Evolutionary conservation across 2,329 filamentous ascomycete genomes (phyloP).

Genomic region (Fusarium stilboides): DNA sequence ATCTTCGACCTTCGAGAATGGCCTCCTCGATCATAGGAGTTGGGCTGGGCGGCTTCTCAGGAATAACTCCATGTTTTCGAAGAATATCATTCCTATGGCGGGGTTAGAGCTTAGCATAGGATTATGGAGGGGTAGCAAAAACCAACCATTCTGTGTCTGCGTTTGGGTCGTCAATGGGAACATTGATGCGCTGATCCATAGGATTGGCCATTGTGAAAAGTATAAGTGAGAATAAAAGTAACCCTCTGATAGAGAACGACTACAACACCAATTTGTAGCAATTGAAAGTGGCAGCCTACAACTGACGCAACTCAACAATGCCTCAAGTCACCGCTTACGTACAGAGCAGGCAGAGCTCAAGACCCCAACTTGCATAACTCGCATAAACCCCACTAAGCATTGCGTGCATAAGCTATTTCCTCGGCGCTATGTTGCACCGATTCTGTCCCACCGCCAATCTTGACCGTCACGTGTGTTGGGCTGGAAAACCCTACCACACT

Average conservation of each 20-base stretch:
- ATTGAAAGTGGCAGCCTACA: constrained; percentile 36
- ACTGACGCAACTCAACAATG: constrained; percentile 25
- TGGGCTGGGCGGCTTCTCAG: constrained; percentile 96
- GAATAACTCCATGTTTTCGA: constrained; percentile 95
- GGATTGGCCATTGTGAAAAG: constrained; percentile 70
- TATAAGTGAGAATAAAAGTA: neutral
- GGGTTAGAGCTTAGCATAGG: constrained; percentile 47
- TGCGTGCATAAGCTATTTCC: constrained; percentile 36
- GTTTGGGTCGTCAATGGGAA: constrained; percentile 94
- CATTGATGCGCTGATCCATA: constrained; percentile 75
- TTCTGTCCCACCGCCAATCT: constrained; percentile 23
- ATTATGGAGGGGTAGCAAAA: constrained; percentile 44
- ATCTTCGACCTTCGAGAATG: constrained; percentile 82
- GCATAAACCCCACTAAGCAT: constrained; percentile 36
- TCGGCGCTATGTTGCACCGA: constrained; percentile 46
- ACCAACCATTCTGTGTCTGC: constrained; percentile 97
- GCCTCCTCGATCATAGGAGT: constrained; percentile 98
- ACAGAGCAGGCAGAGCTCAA: constrained; percentile 28
- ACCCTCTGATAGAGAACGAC: neutral
- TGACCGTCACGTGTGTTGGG: constrained; percentile 57
- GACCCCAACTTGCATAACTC: constrained; percentile 39
- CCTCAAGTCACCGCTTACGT: constrained; percentile 36
- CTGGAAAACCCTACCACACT: constrained; percentile 58
- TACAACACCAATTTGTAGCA: constrained; percentile 18
- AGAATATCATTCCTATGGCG: constrained; percentile 92